Evolutionary conservation across 2,329 filamentous ascomycete genomes (phyloP).

Genomic region (Epichloe coenophiala): DNA sequence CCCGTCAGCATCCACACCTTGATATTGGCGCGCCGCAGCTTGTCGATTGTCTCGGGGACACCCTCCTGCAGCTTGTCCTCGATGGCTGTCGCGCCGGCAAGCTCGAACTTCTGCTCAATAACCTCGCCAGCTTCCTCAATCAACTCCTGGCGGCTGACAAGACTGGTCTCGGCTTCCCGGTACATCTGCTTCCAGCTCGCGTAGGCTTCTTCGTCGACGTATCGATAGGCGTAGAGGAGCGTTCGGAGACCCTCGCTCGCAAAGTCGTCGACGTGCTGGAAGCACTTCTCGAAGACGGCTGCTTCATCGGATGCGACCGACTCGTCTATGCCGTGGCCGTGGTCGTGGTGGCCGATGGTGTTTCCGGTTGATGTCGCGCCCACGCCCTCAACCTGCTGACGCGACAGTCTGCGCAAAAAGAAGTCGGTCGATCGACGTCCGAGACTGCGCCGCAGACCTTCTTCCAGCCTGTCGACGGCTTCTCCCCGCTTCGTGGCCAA

Average conservation of each 20-base stretch:
- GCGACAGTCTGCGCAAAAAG: constrained; percentile 3
- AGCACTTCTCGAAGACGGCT: constrained; percentile 68
- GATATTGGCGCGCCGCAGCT: constrained; percentile 74
- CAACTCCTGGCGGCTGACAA: constrained; percentile 63
- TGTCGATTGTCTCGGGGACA: constrained; percentile 85
- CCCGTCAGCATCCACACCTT: constrained; percentile 97
- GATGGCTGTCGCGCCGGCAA: constrained; percentile 80
- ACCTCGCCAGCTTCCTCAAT: constrained; percentile 71
- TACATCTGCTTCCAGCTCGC: constrained; percentile 63
- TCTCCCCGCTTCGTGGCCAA: constrained; percentile 18
- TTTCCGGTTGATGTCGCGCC: constrained; percentile 14
- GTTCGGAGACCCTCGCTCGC: constrained; percentile 80
- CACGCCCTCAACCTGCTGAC: no score
- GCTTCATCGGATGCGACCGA: constrained; percentile 44
- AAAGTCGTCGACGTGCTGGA: constrained; percentile 81
- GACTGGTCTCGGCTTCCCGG: constrained; percentile 67
- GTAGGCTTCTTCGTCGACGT: constrained; percentile 64
- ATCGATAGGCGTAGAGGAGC: constrained; percentile 69
- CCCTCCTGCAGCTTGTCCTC: constrained; percentile 87
- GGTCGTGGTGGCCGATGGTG: constrained; percentile 33
- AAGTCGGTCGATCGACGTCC: constrained; percentile 18
- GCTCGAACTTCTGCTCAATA: constrained; percentile 69
- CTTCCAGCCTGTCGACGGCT: constrained; percentile 15
- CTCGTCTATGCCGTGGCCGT: constrained; percentile 46
- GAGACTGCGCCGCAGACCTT: constrained; percentile 17